Evolutionary conservation across 1,284 basidiomycete genomes (phyloP).

Genomic region (Sanghuangporus baumii): DNA sequence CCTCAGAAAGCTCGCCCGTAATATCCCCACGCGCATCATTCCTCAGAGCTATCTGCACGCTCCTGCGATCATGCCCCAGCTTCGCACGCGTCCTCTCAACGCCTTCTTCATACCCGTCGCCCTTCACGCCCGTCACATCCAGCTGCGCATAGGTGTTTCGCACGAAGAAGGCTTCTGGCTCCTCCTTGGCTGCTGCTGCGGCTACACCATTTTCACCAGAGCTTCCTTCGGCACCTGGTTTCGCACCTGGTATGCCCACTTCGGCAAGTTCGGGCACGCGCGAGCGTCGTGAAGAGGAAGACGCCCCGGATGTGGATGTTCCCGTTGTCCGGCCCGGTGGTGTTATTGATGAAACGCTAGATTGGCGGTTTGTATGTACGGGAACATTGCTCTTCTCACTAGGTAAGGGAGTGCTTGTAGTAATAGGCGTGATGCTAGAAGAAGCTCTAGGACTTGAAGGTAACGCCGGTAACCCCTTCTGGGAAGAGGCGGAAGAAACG

Average conservation of each 20-base stretch:
- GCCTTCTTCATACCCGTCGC: conserved; percentile 89
- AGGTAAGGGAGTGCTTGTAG: background rate
- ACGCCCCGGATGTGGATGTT: conserved; percentile 22
- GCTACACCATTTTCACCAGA: too few relatives aligned
- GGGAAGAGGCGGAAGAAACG: conserved; percentile 25
- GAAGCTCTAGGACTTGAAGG: conserved; percentile 21
- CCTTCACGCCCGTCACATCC: conserved; percentile 79
- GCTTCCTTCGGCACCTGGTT: too few relatives aligned
- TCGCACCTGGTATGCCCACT: too few relatives aligned
- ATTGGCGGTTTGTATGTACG: conserved; percentile 28
- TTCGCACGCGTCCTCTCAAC: conserved; percentile 90
- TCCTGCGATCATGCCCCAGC: conserved; percentile 33
- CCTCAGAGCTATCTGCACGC: conserved; percentile 50
- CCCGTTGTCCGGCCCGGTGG: conserved; percentile 14
- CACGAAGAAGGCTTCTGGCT: conserved; percentile 81
- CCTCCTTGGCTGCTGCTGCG: conserved; percentile 60
- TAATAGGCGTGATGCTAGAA: background rate
- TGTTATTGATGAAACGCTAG: conserved; percentile 26
- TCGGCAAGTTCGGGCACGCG: conserved; percentile 33
- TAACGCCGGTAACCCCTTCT: conserved; percentile 34
- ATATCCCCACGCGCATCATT: conserved; percentile 52
- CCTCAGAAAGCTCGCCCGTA: conserved; percentile 49
- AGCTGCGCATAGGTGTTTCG: conserved; percentile 86
- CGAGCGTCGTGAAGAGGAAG: conserved; percentile 33
- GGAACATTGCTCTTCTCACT: conserved; percentile 1